Evolutionary conservation across 1,284 basidiomycete species (phyloP), one percentile per base, ranked within the genome.

Genomic region (Sphagnurus paluster): DNA sequence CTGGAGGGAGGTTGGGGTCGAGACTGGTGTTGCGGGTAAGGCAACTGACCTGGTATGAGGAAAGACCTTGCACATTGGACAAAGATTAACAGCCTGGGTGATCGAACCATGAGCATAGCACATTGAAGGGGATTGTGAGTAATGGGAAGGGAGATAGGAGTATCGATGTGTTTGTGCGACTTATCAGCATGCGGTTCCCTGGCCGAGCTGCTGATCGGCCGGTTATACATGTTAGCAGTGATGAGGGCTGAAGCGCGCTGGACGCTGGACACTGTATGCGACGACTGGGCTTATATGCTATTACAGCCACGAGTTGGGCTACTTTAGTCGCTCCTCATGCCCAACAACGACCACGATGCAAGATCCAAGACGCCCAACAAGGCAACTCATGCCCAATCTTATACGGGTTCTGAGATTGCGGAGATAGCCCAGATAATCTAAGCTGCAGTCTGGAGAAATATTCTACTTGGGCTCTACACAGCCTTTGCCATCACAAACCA

Each of bases 51-150:
- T 82, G 52, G 77, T 58, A 58, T 83, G 63, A 63, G 81, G 71
- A 70, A 85, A 89, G 52, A 87, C 82, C 69, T 80, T 86, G 76
- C 87, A 90, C 86, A 90, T 89, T 4, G 85, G 84, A 63, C 87
- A 90, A 46, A 75, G 74, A 46, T 73, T 75, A 32, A 77, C 77
- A 20, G 78, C 75, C 63, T 83, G 77, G 64, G 84, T 80, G 55
- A 82, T 63, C 32, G 84, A 84, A 59, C 82, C 82, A 52, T 80
- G 72, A 47, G 74, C 72, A 64, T 80, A 84, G 67, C 87, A 90
- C 88, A 90, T 90, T 50, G 58, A 59, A 66, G 54, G 33, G 39
- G 7, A 29, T 8, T 28, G 10, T 13, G 30, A 16, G 21, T 30
- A 17, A 25, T n/a, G 8, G 20, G 8, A 4, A 14, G 26, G 16